Evolutionary conservation across 2,329 filamentous ascomycete species (phyloP), one percentile per base, ranked within the genome.

Genomic region (Stagonosporopsis chrysanthemi): DNA sequence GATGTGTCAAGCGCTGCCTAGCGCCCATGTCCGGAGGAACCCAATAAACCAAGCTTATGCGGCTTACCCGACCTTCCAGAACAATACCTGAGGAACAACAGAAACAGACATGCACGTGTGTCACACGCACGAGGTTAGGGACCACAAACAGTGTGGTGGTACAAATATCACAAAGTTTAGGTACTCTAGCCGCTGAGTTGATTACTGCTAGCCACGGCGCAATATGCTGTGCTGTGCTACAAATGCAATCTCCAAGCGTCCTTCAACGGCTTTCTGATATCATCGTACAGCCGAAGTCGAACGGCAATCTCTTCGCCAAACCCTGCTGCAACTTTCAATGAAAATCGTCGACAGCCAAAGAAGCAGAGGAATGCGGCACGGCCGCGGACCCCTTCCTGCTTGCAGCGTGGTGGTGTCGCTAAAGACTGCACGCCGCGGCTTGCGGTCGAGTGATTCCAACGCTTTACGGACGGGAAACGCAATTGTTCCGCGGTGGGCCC

Each of bases 221-320:
- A 52, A 52, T 57, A 52, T 36, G 12, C 51, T 49, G 50, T 58
- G 61, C 55, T 55, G 50, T 58, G 61, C 55, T 54, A 54, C 56
- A 50, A 46, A 60, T 58, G 53, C 59, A 61, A 53, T 48, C 52
- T 53, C 52, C 47, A 54, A 61, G 47, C 57, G 56, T 56, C 41
- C 43, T 55, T 33, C 63, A 71, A 69, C 68, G 67, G 63, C 62
- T 68, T 71, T 69, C 64, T 69, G 61, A 69, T 67, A 67, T 54
- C 35, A 56, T 56, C 49, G 17, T 28, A 35, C 43, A 44, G 54
- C 48, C 48, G 22, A 49, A 49, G 54, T 52, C 54, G 57, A 58
- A 52, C 45, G 49, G 58, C 45, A 65, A 69, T 67, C 52, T 67
- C 58, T 33, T 58, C 52, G 60, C 55, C 51, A 63, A 61, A 58